These are phyloP conservation scores for Phylloporus arenicola DNA, from an alignment of 768 basidiomycete species.

Conservation along the genomic window DNA sequence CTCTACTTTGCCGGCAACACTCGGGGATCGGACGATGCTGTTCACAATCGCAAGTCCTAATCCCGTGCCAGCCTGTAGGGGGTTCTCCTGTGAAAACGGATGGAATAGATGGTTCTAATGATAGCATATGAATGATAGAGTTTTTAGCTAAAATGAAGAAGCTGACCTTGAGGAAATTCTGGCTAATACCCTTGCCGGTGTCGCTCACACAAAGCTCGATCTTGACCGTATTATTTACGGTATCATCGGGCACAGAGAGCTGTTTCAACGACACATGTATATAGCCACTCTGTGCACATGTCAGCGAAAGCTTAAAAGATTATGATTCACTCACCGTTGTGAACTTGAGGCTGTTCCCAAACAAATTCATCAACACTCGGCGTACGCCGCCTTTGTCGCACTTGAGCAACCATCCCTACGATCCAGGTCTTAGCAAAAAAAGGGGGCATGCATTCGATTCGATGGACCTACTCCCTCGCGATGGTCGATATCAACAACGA, in stretches of 20 bases:
- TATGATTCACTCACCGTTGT: slow-evolving; percentile 52
- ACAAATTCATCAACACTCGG: slow-evolving; percentile 89
- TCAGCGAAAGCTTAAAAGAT: slow-evolving; percentile 1
- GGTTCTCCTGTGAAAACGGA: slow-evolving; percentile 96
- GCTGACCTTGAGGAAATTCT: slow-evolving; percentile 80
- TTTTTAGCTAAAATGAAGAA: background rate
- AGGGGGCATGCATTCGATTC: background rate
- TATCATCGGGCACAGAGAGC: slow-evolving; percentile 50
- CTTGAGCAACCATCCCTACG: slow-evolving; percentile 77
- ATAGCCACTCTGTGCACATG: slow-evolving; percentile 60
- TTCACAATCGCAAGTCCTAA: slow-evolving; percentile 94
- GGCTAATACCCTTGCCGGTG: slow-evolving; percentile 94
- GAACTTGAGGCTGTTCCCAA: slow-evolving; percentile 92
- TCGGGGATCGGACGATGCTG: slow-evolving; percentile 82
- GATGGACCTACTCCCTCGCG: slow-evolving; percentile 51
- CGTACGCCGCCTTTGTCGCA: slow-evolving; percentile 93
- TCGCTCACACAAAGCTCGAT: slow-evolving; percentile 83
- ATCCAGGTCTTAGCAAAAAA: slow-evolving; percentile 7
- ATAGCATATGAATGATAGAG: background rate
- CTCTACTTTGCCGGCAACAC: slow-evolving; percentile 86
- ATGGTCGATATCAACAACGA: slow-evolving; percentile 79
- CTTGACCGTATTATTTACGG: slow-evolving; percentile 55
- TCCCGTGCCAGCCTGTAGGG: slow-evolving; percentile 87
- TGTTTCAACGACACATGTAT: slow-evolving; percentile 82
- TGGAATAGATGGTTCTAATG: slow-evolving; percentile 87